These are phyloP conservation scores for Gloeopeniophorella convolvens DNA, from an alignment of 768 basidiomycete genomes.

Conservation along the genomic window DNA sequence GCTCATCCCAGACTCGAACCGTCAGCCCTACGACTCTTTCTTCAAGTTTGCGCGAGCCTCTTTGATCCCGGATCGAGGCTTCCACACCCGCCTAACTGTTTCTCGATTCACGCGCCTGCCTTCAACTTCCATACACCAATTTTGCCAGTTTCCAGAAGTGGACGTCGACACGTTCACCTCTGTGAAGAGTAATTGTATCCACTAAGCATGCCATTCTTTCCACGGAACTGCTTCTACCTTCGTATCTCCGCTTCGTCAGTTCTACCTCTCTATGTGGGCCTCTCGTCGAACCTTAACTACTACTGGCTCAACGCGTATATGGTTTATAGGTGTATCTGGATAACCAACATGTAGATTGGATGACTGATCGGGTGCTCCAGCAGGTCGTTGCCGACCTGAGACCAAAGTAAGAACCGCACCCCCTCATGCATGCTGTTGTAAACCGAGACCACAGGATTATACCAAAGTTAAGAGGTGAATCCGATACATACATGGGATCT, in stretches of 20 bases:
- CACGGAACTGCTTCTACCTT: conserved; percentile 77
- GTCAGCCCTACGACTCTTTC: too few relatives aligned
- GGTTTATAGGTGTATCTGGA: conserved; percentile 69
- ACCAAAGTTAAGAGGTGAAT: conserved; percentile 59
- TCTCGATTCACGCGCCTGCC: too few relatives aligned
- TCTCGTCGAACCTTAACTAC: not conserved
- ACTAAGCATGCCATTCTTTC: conserved; percentile 59
- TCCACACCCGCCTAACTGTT: too few relatives aligned
- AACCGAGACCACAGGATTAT: conserved; percentile 43
- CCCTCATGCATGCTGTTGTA: not conserved
- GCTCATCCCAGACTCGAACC: too few relatives aligned
- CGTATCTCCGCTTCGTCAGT: conserved; percentile 67
- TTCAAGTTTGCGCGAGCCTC: too few relatives aligned
- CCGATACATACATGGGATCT: conserved; percentile 36
- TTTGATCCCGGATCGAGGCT: too few relatives aligned
- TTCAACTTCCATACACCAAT: too few relatives aligned
- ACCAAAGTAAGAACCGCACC: conserved; percentile 43
- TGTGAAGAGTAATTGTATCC: not conserved
- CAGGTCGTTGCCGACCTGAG: conserved; percentile 75
- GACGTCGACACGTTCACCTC: too few relatives aligned
- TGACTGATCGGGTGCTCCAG: conserved; percentile 77
- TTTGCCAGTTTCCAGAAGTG: too few relatives aligned
- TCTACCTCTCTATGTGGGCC: conserved; percentile 70
- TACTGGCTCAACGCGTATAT: not conserved
- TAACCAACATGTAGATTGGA: conserved; percentile 84